Evolutionary conservation across 352 stramenopile genomes (phyloP).

Genomic region (Globisporangium alternatum): DNA sequence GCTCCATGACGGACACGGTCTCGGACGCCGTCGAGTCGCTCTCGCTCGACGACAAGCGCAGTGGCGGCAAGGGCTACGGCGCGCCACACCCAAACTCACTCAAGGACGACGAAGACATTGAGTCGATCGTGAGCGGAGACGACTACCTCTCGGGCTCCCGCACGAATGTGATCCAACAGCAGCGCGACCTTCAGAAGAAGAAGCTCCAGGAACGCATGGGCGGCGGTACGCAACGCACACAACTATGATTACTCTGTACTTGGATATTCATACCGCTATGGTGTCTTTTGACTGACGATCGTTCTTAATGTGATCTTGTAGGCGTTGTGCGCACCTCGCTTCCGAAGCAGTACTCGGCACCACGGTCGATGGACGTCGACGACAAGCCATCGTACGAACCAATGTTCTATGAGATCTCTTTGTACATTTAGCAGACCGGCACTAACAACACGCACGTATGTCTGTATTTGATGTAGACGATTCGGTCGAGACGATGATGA

Average conservation of each 20-base stretch:
- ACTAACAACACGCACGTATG: not conserved
- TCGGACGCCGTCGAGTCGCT: constrained; percentile 67
- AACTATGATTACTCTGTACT: not conserved
- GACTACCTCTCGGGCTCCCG: constrained; percentile 65
- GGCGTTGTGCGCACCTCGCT: constrained; percentile 72
- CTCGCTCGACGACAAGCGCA: constrained; percentile 47
- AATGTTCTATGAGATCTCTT: not conserved
- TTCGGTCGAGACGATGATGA: constrained; percentile 76
- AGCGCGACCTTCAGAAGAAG: constrained; percentile 85
- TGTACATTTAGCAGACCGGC: not conserved
- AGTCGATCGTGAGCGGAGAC: constrained; percentile 41
- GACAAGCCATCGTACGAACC: constrained; percentile 76
- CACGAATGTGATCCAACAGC: constrained; percentile 80
- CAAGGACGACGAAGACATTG: constrained; percentile 77
- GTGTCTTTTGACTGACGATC: not conserved
- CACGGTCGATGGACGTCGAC: constrained; percentile 68
- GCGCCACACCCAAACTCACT: constrained; percentile 70
- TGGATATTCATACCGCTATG: not conserved
- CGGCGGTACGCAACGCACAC: constrained; percentile 34
- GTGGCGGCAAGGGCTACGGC: constrained; percentile 20
- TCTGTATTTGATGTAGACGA: constrained; percentile 28
- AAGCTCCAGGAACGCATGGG: constrained; percentile 84
- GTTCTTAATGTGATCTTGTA: constrained; percentile 15
- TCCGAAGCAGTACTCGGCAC: constrained; percentile 76
- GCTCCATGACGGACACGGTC: constrained; percentile 28